Conservation (phyloP, 1,284 basidiomycete species). For the Fistulina hepatica region DNA sequence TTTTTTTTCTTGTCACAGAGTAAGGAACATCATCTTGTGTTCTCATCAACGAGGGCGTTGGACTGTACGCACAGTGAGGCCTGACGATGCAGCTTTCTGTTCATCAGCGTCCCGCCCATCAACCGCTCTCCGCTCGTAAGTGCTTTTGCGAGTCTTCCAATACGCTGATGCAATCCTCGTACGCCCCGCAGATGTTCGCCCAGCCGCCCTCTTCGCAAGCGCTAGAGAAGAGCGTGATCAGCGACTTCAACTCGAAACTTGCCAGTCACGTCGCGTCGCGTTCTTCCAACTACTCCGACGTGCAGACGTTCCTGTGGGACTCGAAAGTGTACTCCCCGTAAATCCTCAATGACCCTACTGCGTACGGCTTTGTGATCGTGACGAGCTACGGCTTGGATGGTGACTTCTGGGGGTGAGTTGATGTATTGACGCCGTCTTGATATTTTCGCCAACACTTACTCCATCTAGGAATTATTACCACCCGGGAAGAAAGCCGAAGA, state of each 20-base stretch:
- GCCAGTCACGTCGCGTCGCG: conserved; percentile 29
- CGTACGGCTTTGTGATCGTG: conserved; percentile 43
- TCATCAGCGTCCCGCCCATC: conserved; percentile 23
- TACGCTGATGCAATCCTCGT: neutral
- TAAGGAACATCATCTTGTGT: neutral
- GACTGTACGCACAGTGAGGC: conserved; percentile 5
- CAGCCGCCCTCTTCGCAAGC: conserved; percentile 31
- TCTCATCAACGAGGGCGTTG: neutral
- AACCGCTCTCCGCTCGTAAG: conserved; percentile 19
- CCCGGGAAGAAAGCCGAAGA: neutral
- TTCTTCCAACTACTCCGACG: conserved; percentile 33
- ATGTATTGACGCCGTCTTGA: neutral
- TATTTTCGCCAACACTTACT: neutral
- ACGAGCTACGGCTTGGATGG: conserved; percentile 38
- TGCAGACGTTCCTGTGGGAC: conserved; percentile 41
- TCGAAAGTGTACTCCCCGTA: conserved; percentile 39
- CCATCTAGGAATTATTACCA: neutral
- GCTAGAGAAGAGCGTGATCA: conserved; percentile 36
- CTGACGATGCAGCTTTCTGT: conserved; percentile 19
- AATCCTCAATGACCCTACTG: conserved; percentile 36
- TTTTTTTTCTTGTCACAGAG: conserved; percentile 8
- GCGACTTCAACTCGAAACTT: conserved; percentile 39
- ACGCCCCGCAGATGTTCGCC: conserved; percentile 34
- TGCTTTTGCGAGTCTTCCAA: neutral
- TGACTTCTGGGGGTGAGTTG: conserved; percentile 46